These are phyloP conservation scores for Malus asiatica DNA, from an alignment of 306 rosid genomes.

Conservation along the genomic window DNA sequence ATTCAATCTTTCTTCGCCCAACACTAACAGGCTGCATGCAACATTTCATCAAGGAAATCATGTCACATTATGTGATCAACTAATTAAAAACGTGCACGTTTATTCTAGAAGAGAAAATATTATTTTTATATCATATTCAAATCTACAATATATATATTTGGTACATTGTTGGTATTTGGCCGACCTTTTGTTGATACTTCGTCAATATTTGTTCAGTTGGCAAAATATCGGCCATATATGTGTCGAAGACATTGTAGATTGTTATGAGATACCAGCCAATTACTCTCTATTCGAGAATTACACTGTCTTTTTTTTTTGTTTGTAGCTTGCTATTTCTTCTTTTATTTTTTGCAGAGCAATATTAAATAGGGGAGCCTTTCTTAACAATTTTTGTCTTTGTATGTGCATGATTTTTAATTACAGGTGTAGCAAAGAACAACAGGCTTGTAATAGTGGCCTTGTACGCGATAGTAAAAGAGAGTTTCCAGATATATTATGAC, in stretches of 20 bases:
- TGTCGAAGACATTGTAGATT: neutral
- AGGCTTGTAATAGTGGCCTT: slow-evolving; percentile 71
- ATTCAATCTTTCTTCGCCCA: neutral
- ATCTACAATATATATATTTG: neutral
- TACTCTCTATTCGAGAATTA: neutral
- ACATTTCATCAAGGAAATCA: neutral
- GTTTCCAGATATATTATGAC: slow-evolving; percentile 64
- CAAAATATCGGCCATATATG: neutral
- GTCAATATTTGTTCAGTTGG: neutral
- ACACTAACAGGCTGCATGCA: neutral
- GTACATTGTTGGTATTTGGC: neutral
- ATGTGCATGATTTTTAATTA: neutral
- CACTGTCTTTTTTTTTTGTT: neutral
- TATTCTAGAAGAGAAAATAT: neutral
- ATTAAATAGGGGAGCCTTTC: neutral
- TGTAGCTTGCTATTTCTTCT: neutral
- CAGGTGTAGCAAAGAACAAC: slow-evolving; percentile 71
- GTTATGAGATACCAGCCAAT: neutral
- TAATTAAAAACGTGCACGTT: no score
- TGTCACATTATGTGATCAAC: neutral
- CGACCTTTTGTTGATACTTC: neutral
- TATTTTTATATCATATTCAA: neutral
- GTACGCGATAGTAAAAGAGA: slow-evolving; percentile 66
- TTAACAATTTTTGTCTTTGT: neutral
- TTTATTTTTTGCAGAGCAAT: neutral